A percentile compares a stretch with the other conserved stretches of the same genome.
Evolutionary conservation across 2,329 filamentous ascomycete species (phyloP).

Genomic region (Colletotrichum cuscutae): DNA sequence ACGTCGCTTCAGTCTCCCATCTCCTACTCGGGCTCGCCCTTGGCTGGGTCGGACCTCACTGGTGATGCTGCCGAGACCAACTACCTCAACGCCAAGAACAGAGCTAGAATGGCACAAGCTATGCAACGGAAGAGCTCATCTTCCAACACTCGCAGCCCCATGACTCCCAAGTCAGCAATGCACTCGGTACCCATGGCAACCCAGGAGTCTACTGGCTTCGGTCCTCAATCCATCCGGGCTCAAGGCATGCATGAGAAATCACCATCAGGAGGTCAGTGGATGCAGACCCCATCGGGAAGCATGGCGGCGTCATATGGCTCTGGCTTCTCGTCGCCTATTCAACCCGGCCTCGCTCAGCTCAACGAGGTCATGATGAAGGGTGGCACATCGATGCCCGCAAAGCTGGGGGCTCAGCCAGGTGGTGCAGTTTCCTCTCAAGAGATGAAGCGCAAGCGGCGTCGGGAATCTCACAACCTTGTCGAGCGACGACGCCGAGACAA

Average conservation of each 20-base stretch:
- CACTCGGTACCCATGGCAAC: slow-evolving; percentile 75
- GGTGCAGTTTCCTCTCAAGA: slow-evolving; percentile 81
- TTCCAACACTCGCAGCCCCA: slow-evolving; percentile 80
- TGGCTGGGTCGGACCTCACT: slow-evolving; percentile 59
- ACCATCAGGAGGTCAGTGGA: slow-evolving; percentile 83
- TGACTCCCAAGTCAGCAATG: slow-evolving; percentile 88
- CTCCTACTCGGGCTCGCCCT: slow-evolving; percentile 61
- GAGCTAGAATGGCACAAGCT: slow-evolving; percentile 68
- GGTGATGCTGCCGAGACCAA: slow-evolving; percentile 60
- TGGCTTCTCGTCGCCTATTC: slow-evolving; percentile 85
- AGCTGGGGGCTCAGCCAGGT: slow-evolving; percentile 69
- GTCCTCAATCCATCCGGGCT: slow-evolving; percentile 81
- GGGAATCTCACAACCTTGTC: slow-evolving; percentile 96
- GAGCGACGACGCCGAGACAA: slow-evolving; percentile 95
- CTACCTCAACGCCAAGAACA: slow-evolving; percentile 68
- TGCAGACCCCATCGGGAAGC: slow-evolving; percentile 82
- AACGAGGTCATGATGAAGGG: slow-evolving; percentile 90
- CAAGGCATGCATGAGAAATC: slow-evolving; percentile 80
- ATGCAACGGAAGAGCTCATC: slow-evolving; percentile 82
- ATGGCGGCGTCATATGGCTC: slow-evolving; percentile 89
- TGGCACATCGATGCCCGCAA: slow-evolving; percentile 88
- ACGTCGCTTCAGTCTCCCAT: slow-evolving; percentile 64
- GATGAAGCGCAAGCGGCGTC: slow-evolving; percentile 88
- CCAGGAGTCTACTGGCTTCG: slow-evolving; percentile 77
- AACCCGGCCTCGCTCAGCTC: slow-evolving; percentile 78